These are phyloP conservation scores for Chlamydomonas incerta DNA, from an alignment of 139 green algal genomes.

Conservation along the genomic window DNA sequence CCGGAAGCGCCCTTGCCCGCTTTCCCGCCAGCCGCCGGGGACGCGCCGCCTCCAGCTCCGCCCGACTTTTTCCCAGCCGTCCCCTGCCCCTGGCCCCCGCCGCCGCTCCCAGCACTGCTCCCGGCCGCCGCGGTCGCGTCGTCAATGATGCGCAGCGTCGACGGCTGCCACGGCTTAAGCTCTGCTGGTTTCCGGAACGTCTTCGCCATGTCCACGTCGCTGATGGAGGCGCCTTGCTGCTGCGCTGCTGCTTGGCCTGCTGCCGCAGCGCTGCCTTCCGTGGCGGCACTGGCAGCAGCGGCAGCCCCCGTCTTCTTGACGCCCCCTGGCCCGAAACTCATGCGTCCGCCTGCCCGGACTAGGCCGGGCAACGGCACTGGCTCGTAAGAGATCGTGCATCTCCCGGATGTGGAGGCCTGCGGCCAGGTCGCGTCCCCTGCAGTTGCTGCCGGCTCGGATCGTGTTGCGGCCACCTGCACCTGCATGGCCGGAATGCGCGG, in stretches of 20 bases:
- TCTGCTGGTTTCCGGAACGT: conserved; percentile 24
- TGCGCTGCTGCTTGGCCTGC: neutral
- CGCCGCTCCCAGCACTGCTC: neutral
- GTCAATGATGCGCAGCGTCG: conserved; percentile 8
- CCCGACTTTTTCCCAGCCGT: neutral
- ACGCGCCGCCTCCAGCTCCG: neutral
- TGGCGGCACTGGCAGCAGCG: neutral
- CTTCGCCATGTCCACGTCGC: conserved; percentile 20
- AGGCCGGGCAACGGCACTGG: conserved; percentile 14
- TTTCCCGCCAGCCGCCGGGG: neutral
- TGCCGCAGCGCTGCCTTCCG: neutral
- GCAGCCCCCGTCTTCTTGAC: neutral
- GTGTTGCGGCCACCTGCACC: too few relatives aligned
- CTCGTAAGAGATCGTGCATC: conserved; percentile 34
- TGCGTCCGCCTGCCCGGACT: neutral
- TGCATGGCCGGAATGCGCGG: too few relatives aligned
- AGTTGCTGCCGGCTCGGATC: too few relatives aligned
- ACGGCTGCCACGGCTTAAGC: conserved; percentile 8
- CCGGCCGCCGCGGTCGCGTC: neutral
- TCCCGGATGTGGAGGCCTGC: conserved; percentile 23
- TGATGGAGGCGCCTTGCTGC: neutral
- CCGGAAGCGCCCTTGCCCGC: neutral
- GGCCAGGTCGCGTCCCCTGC: neutral
- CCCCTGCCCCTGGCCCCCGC: neutral
- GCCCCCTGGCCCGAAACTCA: conserved; percentile 6